Percentiles rank a stretch among this genome's conserved stretches.
Evolutionary conservation across 148 eudicot genomes (phyloP).

Genomic region (Persicaria tinctoria): DNA sequence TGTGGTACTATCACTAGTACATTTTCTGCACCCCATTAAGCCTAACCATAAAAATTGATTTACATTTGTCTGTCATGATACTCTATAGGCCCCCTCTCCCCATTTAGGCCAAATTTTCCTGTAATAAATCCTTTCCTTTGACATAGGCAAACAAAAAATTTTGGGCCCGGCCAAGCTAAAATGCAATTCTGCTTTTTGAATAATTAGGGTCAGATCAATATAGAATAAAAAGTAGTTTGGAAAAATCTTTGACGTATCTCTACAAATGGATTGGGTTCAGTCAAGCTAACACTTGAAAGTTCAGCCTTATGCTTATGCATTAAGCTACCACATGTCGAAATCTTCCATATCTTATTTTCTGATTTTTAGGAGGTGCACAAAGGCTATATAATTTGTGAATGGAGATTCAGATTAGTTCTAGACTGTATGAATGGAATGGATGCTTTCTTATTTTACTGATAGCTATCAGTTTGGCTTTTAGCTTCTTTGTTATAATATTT

Average conservation of each 20-base stretch:
- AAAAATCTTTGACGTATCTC: conserved; percentile 9
- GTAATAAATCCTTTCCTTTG: background rate
- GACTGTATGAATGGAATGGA: background rate
- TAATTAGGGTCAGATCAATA: background rate
- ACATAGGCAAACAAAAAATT: background rate
- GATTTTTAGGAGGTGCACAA: background rate
- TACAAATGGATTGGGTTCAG: background rate
- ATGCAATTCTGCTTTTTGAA: background rate
- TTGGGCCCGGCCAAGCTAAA: background rate
- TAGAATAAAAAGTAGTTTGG: background rate
- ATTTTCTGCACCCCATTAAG: conserved; percentile 9
- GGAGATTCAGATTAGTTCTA: background rate
- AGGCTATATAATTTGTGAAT: background rate
- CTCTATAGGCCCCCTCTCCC: background rate
- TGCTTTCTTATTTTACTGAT: background rate
- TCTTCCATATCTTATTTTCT: too few species aligned
- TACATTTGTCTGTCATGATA: conserved; percentile 1
- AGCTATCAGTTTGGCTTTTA: background rate
- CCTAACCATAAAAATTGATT: background rate
- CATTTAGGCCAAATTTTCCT: background rate
- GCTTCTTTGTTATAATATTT: background rate
- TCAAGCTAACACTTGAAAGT: background rate
- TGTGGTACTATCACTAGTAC: conserved; percentile 10
- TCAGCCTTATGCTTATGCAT: background rate
- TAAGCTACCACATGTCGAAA: background rate